Evolutionary conservation across 2,329 filamentous ascomycete species (phyloP).

Genomic region (Penicillium olsonii): DNA sequence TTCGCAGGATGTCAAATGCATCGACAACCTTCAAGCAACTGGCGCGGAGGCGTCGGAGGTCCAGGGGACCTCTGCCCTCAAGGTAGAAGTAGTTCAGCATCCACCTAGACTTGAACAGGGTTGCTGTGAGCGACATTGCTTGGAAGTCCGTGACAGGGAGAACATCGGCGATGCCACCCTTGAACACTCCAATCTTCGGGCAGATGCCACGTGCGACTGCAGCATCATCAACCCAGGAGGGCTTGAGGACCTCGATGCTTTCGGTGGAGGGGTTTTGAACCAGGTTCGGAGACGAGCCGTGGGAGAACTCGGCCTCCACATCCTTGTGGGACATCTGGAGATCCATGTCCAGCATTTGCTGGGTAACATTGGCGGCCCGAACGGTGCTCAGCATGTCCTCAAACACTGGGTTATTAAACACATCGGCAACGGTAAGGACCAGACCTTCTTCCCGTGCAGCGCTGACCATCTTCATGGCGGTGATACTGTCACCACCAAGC

Average conservation of each 20-base stretch:
- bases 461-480: conserved; percentile 45
- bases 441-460: conserved; percentile 43
- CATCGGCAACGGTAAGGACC: conserved; percentile 45
- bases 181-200: conserved; percentile 53
- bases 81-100: conserved; percentile 61
- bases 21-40: conserved; percentile 55
- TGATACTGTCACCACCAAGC: conserved; percentile 44
- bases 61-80: conserved; percentile 48
- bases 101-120: conserved; percentile 40
- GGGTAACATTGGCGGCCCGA: conserved; percentile 25
- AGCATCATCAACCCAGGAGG: conserved; percentile 27
- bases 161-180: conserved; percentile 57
- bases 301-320: conserved; percentile 14
- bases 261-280: conserved; percentile 21
- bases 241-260: conserved; percentile 28
- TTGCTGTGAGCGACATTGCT: conserved; percentile 39
- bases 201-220: conserved; percentile 54
- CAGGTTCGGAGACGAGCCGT: conserved; percentile 18
- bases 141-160: conserved; percentile 58
- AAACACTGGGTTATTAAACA: conserved; percentile 46
- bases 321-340: conserved; percentile 21
- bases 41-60: conserved; percentile 48
- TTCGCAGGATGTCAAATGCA: conserved; percentile 65
- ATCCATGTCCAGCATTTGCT: conserved; percentile 24
- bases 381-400: conserved; percentile 40